phyloP scores from a whole-genome alignment of 495 filamentous ascomycete genomes.

The Aspergillus wentii region DNA sequence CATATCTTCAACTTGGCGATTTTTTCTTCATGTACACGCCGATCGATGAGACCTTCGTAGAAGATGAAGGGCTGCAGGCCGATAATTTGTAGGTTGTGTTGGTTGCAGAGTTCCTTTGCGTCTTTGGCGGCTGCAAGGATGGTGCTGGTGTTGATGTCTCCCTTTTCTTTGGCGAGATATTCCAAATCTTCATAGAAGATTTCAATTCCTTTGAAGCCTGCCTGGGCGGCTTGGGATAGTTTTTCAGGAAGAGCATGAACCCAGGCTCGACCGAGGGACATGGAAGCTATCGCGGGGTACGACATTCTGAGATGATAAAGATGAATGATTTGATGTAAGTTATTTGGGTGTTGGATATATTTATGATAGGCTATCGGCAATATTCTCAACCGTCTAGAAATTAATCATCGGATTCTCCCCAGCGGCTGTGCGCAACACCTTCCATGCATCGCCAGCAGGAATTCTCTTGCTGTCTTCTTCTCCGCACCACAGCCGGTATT shows the following conservation, averaged over 20 bases:
- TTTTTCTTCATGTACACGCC: slow-evolving; percentile 44
- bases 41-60: slow-evolving; percentile 63
- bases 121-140: slow-evolving; percentile 52
- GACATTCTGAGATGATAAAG: too few relatives aligned
- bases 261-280: slow-evolving; percentile 60
- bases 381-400: too few relatives aligned
- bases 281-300: slow-evolving; percentile 51
- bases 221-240: slow-evolving; percentile 52
- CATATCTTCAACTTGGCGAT: slow-evolving; percentile 58
- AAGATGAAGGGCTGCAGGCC: slow-evolving; percentile 67
- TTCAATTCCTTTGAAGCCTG: slow-evolving; percentile 63
- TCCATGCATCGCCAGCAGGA: slow-evolving; percentile 42
- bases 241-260: slow-evolving; percentile 57
- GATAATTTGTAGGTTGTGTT: slow-evolving; percentile 29
- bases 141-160: background rate
- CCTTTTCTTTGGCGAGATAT: slow-evolving; percentile 35
- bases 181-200: slow-evolving; percentile 71
- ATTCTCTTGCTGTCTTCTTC: slow-evolving; percentile 38
- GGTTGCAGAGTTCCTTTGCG: slow-evolving; percentile 13
- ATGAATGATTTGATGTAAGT: too few relatives aligned
- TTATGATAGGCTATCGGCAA: too few relatives aligned
- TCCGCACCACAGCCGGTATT: slow-evolving; percentile 56
- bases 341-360: too few relatives aligned
- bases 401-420: slow-evolving; percentile 24
- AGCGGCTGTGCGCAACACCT: slow-evolving; percentile 34